A percentile compares a stretch with the other conserved stretches of the same genome.
These are phyloP conservation scores for Zymoseptoria brevis DNA, from an alignment of 2,329 filamentous ascomycete genomes.

Conservation along the genomic window DNA sequence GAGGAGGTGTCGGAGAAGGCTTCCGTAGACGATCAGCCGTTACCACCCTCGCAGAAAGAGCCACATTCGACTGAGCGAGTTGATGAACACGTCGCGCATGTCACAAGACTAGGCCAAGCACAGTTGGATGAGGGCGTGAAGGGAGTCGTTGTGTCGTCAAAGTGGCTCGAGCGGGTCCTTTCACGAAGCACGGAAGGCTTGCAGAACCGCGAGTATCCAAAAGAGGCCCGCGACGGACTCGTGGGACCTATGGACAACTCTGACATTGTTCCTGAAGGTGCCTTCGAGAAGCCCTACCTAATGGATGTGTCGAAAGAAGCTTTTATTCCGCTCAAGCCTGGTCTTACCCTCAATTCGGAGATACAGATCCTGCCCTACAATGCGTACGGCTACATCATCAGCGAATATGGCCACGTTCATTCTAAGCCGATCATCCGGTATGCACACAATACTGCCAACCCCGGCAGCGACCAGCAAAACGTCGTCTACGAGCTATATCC, in stretches of 20 bases:
- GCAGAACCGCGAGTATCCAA: slow-evolving; percentile 48
- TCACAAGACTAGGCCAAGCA: slow-evolving; percentile 48
- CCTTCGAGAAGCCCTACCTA: slow-evolving; percentile 20
- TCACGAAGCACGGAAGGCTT: slow-evolving; percentile 55
- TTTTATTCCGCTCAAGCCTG: slow-evolving; percentile 68
- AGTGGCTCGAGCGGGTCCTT: slow-evolving; percentile 69
- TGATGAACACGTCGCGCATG: slow-evolving; percentile 66
- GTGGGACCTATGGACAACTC: slow-evolving; percentile 83
- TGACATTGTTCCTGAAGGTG: slow-evolving; percentile 54
- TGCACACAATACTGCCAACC: slow-evolving; percentile 66
- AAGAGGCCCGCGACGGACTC: slow-evolving; percentile 52
- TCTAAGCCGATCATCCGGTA: slow-evolving; percentile 65
- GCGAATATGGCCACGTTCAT: slow-evolving; percentile 68
- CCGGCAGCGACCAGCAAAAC: slow-evolving; percentile 51
- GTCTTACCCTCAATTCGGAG: slow-evolving; percentile 55
- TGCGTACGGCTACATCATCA: slow-evolving; percentile 72
- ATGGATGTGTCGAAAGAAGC: slow-evolving; percentile 16
- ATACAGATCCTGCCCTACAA: slow-evolving; percentile 70
- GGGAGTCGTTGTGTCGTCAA: slow-evolving; percentile 68
- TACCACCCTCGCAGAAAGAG: slow-evolving; percentile 2
- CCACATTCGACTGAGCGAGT: slow-evolving; percentile 22
- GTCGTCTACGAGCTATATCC: slow-evolving; percentile 77
- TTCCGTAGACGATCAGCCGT: background rate
- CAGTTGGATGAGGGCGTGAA: slow-evolving; percentile 62
- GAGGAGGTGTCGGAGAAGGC: background rate